Evolutionary conservation across 768 basidiomycete genomes (phyloP).

Genomic region (Calocera cornea): DNA sequence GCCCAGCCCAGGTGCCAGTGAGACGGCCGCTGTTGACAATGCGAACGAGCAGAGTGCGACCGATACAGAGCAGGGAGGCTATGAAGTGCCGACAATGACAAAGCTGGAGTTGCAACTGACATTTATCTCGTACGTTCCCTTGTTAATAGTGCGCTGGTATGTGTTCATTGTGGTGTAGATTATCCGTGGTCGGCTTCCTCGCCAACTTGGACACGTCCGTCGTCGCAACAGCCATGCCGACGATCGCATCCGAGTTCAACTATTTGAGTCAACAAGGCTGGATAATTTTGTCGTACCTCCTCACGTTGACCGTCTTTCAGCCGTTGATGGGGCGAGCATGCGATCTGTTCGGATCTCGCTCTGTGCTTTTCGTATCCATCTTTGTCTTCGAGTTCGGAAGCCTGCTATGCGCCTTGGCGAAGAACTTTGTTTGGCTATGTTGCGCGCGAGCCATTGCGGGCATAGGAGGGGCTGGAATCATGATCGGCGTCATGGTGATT

Average conservation of each 20-base stretch:
- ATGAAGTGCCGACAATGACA: no score
- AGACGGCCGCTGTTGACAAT: no score
- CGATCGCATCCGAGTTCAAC: not conserved
- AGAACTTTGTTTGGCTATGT: constrained; percentile 51
- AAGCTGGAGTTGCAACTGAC: no score
- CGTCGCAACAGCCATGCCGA: not conserved
- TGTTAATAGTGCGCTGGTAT: no score
- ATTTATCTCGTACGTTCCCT: no score
- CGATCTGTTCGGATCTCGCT: constrained; percentile 37
- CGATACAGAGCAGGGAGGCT: no score
- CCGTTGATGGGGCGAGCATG: constrained; percentile 24
- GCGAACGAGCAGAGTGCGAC: no score
- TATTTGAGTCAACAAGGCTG: not conserved
- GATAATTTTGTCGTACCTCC: not conserved
- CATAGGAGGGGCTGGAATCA: constrained; percentile 55
- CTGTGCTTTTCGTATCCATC: constrained; percentile 17
- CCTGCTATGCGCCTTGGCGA: constrained; percentile 49
- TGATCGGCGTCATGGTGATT: constrained; percentile 56
- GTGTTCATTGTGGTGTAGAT: no score
- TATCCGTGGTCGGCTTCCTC: not conserved
- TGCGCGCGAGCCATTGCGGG: constrained; percentile 55
- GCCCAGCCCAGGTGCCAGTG: no score
- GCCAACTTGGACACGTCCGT: not conserved
- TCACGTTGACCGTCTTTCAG: constrained; percentile 17
- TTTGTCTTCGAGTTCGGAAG: constrained; percentile 27